phyloP scores from a whole-genome alignment of 371 early-diverging fungal genomes.

The Thermomucor indicae-seudaticae region DNA sequence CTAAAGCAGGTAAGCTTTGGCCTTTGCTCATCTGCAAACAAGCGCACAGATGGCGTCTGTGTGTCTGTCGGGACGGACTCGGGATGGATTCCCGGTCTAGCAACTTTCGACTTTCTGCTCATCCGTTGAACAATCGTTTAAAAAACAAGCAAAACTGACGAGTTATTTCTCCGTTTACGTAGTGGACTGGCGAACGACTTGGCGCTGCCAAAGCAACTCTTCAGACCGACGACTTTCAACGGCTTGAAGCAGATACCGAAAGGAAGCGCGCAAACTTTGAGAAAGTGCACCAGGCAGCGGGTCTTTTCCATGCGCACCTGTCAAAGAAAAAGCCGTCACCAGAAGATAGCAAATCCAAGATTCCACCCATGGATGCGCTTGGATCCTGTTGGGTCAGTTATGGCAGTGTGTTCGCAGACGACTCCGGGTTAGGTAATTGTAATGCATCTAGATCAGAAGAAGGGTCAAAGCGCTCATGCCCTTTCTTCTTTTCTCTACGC shows the following conservation, averaged over 20 bases:
- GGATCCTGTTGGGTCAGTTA: constrained; percentile 58
- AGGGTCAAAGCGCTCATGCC: not conserved
- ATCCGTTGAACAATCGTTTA: not conserved
- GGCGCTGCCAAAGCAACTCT: constrained; percentile 44
- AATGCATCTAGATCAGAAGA: not conserved
- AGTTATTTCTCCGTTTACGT: not conserved
- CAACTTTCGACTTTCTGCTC: not conserved
- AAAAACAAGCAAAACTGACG: constrained; percentile 2
- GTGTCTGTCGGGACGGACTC: not conserved
- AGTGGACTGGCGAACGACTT: constrained; percentile 51
- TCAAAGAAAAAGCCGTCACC: constrained; percentile 54
- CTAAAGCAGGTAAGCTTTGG: constrained; percentile 53
- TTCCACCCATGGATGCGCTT: constrained; percentile 56
- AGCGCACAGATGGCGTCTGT: not conserved
- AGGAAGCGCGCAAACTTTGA: constrained; percentile 30
- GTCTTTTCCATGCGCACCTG: constrained; percentile 19
- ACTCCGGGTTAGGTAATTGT: constrained; percentile 55
- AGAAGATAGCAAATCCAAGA: constrained; percentile 57
- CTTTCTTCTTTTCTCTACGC: too few relatives aligned
- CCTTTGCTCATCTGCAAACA: not conserved
- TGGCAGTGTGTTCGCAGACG: constrained; percentile 51
- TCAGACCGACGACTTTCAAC: constrained; percentile 44
- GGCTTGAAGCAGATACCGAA: constrained; percentile 30
- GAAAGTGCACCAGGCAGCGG: constrained; percentile 26
- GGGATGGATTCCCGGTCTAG: not conserved